Percentiles rank a stretch among this genome's conserved stretches.
phyloP scores from a whole-genome alignment of 768 basidiomycete genomes.

The Pisolithus albus region DNA sequence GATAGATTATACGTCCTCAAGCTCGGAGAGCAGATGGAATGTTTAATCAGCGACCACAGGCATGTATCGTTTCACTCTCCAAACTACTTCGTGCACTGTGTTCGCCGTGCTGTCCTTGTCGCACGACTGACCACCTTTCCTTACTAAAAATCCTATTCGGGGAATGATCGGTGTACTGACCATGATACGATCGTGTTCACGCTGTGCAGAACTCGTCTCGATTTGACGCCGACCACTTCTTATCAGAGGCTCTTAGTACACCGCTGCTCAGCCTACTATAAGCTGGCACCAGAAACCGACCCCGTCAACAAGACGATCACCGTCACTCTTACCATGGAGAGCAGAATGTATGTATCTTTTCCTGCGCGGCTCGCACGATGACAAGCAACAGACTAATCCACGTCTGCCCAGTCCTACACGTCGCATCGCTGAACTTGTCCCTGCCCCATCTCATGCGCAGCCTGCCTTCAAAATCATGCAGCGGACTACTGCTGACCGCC shows the following conservation, averaged over 20 bases:
- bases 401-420: conserved; percentile 50
- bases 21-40: conserved; percentile 83
- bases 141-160: not conserved
- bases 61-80: conserved; percentile 29
- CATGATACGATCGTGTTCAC: conserved; percentile 10
- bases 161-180: conserved; percentile 11
- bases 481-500: conserved; percentile 48
- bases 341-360: conserved; percentile 58
- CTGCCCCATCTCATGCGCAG: conserved; percentile 58
- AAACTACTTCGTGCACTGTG: too few species aligned
- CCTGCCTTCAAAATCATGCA: conserved; percentile 91
- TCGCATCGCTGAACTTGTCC: conserved; percentile 70
- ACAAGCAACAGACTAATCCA: conserved; percentile 7
- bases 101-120: conserved; percentile 1
- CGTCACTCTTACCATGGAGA: conserved; percentile 53
- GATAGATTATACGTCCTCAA: conserved; percentile 83
- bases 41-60: conserved; percentile 69
- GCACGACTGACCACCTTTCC: conserved; percentile 5
- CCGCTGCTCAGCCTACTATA: conserved; percentile 79
- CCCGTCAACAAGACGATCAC: conserved; percentile 53
- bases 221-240: conserved; percentile 63
- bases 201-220: conserved; percentile 48
- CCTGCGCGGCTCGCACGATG: not conserved
- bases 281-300: conserved; percentile 65
- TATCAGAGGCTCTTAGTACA: conserved; percentile 85